Base-by-base conservation (phyloP, 768 basidiomycete species). In the Boletales sp. region DNA sequence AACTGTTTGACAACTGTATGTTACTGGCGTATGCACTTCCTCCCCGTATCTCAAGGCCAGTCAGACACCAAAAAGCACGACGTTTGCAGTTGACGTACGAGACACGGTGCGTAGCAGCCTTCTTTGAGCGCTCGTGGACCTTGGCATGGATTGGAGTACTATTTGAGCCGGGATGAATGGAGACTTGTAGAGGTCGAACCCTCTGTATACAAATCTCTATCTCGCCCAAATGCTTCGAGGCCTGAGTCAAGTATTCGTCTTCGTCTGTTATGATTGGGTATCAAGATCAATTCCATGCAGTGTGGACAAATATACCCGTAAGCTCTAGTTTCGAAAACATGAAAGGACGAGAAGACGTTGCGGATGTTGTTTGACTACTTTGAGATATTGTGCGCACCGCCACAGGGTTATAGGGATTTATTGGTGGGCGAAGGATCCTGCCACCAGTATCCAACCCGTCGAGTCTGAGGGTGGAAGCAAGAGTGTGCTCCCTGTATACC, bases 71-170 rank as follows among this genome's bases (percentile, higher is more conserved):
- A n/a, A 21, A 41, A 30, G 30, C 25, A 43, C 17, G 30, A 13
- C 25, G 3, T 30, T 25, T 14, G 12, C 4, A 21, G 10, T 40
- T 8, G 37, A 58, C 68, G 37, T 34, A 67, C 61, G 57, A 55
- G 33, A 67, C 55, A 48, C 61, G 58, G 13, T 67, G 63, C 2
- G 63, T 54, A 13, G 68, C 48, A 12, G 61, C 66, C 50, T 67
- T 67, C 54, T 67, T 67, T 30, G 61, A 54, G 19, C 63, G 61
- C 19, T 67, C 68, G 36, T 67, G 66, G 11, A 68, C 43, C 38
- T 63, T 69, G 41, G 44, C 42, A 41, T 59, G 53, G 12, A 44
- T 36, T 1, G 35, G 21, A 21, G 2, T 6, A 17, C 42, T 3
- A 5, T 12, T 1, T 7, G 21, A 30, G 1, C 18, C 8, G 18